Base-by-base conservation (phyloP, 2,329 filamentous ascomycete genomes). In the Pseudocercospora vitis region DNA sequence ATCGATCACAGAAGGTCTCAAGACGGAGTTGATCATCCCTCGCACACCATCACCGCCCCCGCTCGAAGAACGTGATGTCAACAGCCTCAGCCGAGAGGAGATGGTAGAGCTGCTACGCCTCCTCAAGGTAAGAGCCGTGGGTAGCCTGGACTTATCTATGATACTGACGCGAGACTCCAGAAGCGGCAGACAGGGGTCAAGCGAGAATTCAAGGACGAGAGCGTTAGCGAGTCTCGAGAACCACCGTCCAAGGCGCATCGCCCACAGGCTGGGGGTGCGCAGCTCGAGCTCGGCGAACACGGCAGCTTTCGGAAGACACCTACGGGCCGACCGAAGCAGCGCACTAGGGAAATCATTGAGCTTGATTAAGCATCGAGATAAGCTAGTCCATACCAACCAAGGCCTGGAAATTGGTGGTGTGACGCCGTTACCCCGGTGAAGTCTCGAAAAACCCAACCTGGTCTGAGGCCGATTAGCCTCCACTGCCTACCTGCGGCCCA, bases 21-120 rank as follows among this genome's bases (percentile, higher is more conserved):
- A 61, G 16, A 2, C 35, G 3, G 31, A 31, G 24, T 16, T 46
- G 26, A 48, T 62, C 42, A 52, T 62, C 7, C 53, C 58, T 1
- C 54, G 56, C 2, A 57, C 37, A 6, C 58, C 60, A 8, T 55
- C 54, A 11, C 58, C 58, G 1, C 35, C 46, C 9, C 58, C 60
- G 14, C 37, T 62, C 8, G 55, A 63, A 18, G 37, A 53, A 3
- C 53, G 56, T 0, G 46, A 48, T 4, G 24, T 46, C 2, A 55
- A 54, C 2, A 28, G 45, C 2, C 50, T 61, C 5, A 55, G 29
- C 3, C 9, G 12, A 4, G 57, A 60, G 23, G 57, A 61, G 32
- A 42, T 58, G 19, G 42, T 32, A 2, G 50, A 63, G 46, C 50
- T 61, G n/a, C 45, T 57, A 26, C 28, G 33, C 26, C 37, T 26